phyloP scores from a whole-genome alignment of 1,284 basidiomycete genomes.

The Irpex rosettiformis region DNA sequence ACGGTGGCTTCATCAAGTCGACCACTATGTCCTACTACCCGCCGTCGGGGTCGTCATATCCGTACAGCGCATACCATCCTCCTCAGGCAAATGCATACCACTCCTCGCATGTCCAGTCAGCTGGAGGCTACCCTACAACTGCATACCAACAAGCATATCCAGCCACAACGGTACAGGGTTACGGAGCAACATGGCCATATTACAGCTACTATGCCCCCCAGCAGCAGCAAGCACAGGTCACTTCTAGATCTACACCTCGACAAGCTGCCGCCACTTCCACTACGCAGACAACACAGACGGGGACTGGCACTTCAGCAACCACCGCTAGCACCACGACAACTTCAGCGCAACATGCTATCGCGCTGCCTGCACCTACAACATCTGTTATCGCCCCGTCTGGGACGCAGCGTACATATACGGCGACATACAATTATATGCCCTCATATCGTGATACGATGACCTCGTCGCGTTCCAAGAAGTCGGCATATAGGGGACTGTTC shows the following conservation, averaged over 20 bases:
- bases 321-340: slow-evolving; percentile 18
- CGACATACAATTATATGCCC: slow-evolving; percentile 48
- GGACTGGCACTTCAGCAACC: slow-evolving; percentile 17
- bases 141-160: slow-evolving; percentile 29
- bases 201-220: slow-evolving; percentile 29
- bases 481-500: slow-evolving; percentile 68
- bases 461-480: slow-evolving; percentile 39
- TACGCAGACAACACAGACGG: slow-evolving; percentile 16
- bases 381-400: slow-evolving; percentile 17
- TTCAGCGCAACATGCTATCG: slow-evolving; percentile 7
- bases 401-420: slow-evolving; percentile 31
- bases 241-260: neutral
- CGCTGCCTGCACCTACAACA: slow-evolving; percentile 14
- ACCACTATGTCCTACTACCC: slow-evolving; percentile 29
- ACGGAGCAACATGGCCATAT: slow-evolving; percentile 31
- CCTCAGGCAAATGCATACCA: slow-evolving; percentile 11
- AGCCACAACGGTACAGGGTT: slow-evolving; percentile 28
- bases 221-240: slow-evolving; percentile 10
- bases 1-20: too few relatives aligned
- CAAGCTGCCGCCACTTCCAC: slow-evolving; percentile 8
- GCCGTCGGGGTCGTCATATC: slow-evolving; percentile 23
- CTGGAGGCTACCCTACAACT: slow-evolving; percentile 27
- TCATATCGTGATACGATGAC: slow-evolving; percentile 13
- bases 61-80: slow-evolving; percentile 20
- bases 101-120: slow-evolving; percentile 23